Evolutionary conservation across 106 monocot genomes (phyloP).

Genomic region (Acanthochlamys bracteata): DNA sequence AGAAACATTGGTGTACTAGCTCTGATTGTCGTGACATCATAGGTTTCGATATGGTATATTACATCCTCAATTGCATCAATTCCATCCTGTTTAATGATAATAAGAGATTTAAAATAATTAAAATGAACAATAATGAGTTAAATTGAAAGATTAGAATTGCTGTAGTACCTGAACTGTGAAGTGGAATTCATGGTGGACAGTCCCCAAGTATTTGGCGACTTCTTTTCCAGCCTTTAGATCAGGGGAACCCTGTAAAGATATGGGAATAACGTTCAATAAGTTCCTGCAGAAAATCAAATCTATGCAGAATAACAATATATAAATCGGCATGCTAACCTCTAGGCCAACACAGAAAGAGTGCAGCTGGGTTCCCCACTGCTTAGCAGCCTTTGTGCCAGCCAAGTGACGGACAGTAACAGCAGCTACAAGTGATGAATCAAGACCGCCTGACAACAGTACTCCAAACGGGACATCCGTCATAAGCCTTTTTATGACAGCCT

Average conservation of each 20-base stretch:
- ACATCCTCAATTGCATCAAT: conserved; percentile 71
- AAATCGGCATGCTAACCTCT: conserved; percentile 14
- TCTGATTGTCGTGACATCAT: conserved; percentile 55
- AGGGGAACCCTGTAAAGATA: conserved; percentile 39
- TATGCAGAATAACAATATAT: too few relatives aligned
- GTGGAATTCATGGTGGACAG: conserved; percentile 55
- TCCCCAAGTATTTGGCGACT: conserved; percentile 48
- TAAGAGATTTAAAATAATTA: neutral
- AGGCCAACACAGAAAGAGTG: conserved; percentile 63
- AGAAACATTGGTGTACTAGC: conserved; percentile 77
- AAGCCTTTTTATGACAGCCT: conserved; percentile 59
- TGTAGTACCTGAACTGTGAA: conserved; percentile 58
- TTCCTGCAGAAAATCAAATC: too few relatives aligned
- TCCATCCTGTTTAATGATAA: conserved; percentile 30
- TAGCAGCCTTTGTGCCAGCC: conserved; percentile 44
- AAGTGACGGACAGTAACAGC: conserved; percentile 47
- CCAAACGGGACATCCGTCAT: conserved; percentile 75
- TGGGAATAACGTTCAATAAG: too few relatives aligned
- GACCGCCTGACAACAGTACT: conserved; percentile 57
- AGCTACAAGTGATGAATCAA: conserved; percentile 60
- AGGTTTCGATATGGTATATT: conserved; percentile 54
- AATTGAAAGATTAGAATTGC: neutral
- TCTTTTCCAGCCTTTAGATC: conserved; percentile 57
- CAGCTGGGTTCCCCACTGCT: conserved; percentile 48
- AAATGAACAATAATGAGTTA: neutral